Conservation (phyloP, 805 yeast genomes). For the Metschnikowia amazonensis region DNA sequence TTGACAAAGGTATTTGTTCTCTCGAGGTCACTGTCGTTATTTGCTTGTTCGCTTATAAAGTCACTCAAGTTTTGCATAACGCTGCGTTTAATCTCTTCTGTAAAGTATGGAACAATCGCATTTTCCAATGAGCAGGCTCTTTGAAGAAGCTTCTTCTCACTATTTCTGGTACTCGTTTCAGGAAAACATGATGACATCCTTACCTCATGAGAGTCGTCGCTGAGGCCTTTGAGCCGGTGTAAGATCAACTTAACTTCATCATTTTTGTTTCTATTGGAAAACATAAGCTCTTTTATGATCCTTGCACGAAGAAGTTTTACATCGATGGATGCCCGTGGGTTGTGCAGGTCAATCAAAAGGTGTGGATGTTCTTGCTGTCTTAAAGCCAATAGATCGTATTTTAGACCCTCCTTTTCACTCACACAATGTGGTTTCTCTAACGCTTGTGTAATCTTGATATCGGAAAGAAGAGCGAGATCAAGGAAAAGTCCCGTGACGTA, state of each 20-base stretch:
- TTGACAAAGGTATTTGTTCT: slow-evolving; percentile 12
- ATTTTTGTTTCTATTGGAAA: background rate
- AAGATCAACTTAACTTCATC: background rate
- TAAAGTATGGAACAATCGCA: background rate
- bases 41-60: slow-evolving; percentile 6
- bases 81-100: slow-evolving; percentile 2
- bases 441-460: background rate
- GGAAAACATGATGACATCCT: slow-evolving; percentile 7
- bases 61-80: slow-evolving; percentile 5
- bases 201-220: slow-evolving; percentile 9
- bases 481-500: slow-evolving; percentile 1
- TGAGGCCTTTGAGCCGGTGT: slow-evolving; percentile 4
- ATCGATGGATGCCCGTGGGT: background rate
- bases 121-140: background rate
- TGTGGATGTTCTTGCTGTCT: background rate
- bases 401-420: background rate
- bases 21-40: slow-evolving; percentile 11
- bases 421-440: background rate
- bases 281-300: background rate
- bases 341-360: background rate
- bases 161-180: slow-evolving; percentile 1
- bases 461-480: background rate
- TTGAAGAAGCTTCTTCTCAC: background rate
- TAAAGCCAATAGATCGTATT: background rate
- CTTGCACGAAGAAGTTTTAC: background rate